Percentiles rank a stretch among this genome's conserved stretches.
Evolutionary conservation across 441 rosid genomes (phyloP).

Genomic region (Jatropha podagrica): DNA sequence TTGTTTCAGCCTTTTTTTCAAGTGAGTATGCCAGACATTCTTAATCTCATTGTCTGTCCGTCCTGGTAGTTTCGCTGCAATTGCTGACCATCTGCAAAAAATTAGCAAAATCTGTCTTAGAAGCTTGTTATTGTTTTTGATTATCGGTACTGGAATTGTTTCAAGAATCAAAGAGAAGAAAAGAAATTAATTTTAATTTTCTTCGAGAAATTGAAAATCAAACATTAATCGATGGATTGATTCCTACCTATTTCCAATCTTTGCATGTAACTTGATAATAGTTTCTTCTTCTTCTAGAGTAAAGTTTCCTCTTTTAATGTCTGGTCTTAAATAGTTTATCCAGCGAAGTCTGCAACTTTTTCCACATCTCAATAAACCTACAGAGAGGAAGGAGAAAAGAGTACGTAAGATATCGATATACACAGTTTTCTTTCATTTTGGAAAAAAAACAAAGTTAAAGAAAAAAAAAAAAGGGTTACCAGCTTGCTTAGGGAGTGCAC

Average conservation of each 20-base stretch:
- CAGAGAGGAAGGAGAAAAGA: background rate
- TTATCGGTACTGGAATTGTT: background rate
- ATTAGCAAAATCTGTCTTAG: background rate
- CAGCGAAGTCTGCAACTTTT: slow-evolving; percentile 92
- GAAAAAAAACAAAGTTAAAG: background rate
- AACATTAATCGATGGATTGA: background rate
- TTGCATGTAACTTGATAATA: slow-evolving; percentile 62
- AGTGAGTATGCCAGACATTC: slow-evolving; percentile 94
- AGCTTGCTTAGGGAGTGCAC: slow-evolving; percentile 41
- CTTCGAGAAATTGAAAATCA: background rate
- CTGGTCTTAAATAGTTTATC: slow-evolving; percentile 77
- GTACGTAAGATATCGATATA: background rate
- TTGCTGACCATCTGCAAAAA: slow-evolving; percentile 76
- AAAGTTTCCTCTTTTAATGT: slow-evolving; percentile 81
- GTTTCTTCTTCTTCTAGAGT: slow-evolving; percentile 72
- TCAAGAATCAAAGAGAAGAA: background rate
- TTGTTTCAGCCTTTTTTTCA: slow-evolving; percentile 64
- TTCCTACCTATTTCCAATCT: slow-evolving; percentile 66
- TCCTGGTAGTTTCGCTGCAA: slow-evolving; percentile 78
- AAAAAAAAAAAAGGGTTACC: slow-evolving; percentile 31
- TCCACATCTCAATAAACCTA: slow-evolving; percentile 81
- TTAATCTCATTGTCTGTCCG: slow-evolving; percentile 93
- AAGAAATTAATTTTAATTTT: background rate
- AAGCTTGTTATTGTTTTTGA: background rate
- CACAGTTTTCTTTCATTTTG: background rate